Evolutionary conservation across 805 yeast genomes (phyloP), one percentile per base, ranked within the genome.

Genomic region (Maudiozyma turicensis): DNA sequence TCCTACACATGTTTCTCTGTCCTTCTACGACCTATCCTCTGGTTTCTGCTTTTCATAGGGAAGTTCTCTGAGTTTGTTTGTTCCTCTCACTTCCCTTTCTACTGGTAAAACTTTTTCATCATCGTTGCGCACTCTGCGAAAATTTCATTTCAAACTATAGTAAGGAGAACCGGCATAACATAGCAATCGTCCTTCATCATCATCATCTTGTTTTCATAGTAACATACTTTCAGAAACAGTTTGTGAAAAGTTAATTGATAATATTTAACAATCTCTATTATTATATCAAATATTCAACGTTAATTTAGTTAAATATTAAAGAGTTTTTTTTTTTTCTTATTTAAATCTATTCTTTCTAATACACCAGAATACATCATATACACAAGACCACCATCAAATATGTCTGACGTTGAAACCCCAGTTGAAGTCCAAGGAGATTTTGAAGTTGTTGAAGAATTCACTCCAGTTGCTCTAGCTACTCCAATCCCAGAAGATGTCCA

Each of bases 401-500:
- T 86, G 95, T 84, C 95, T 80, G 91, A 84, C 83, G 86, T 78
- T 71, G 85, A 81, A 79, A 80, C 76, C 71, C 80, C 75, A 74
- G 73, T 66, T 58, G 73, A 66, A 65, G 69, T 59, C 57, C 76
- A 76, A 73, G 87, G 82, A 74, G 81, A 76, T 65, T 69, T 69
- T 64, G 75, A 70, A 63, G 86, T 84, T 72, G 86, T 85, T 72
- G 84, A 85, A 72, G 95, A 87, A 78, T 65, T 66, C 60, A 60
- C 67, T 57, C 85, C 84, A 72, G 81, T 76, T 64, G 84, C 78
- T 74, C 82, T 87, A 74, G 96, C 96, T 72, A 90, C 98, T 66
- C 79, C 91, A 68, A 89, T 93, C 72, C 98, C 99, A 76, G 88
- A 84, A 73, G 97, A 88, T 48, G 88, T 93, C 70, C 95, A 87